Percentiles rank a stretch among this genome's conserved stretches.
Evolutionary conservation across 805 yeast genomes (phyloP).

Genomic region (Komagataella phaffii): DNA sequence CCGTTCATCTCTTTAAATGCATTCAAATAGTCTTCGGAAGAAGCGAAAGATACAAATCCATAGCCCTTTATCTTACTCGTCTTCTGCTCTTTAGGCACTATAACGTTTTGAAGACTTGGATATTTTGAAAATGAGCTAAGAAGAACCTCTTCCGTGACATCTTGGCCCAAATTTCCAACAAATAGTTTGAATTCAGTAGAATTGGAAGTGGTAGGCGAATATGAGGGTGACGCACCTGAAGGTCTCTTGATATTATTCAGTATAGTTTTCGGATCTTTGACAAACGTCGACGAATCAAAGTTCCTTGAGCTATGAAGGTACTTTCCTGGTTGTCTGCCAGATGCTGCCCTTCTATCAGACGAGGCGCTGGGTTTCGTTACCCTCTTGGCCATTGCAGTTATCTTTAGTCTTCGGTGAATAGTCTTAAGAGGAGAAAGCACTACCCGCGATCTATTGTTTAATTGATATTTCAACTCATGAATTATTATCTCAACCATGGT

Average conservation of each 20-base stretch:
- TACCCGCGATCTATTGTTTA: neutral
- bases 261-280: slow-evolving; percentile 6
- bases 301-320: slow-evolving; percentile 20
- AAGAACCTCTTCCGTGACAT: slow-evolving; percentile 47
- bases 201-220: slow-evolving; percentile 32
- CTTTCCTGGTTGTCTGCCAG: slow-evolving; percentile 33
- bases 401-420: neutral
- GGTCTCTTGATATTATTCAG: slow-evolving; percentile 19
- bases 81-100: slow-evolving; percentile 39
- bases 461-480: neutral
- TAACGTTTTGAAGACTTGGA: slow-evolving; percentile 39
- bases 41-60: slow-evolving; percentile 61
- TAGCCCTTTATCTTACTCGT: slow-evolving; percentile 45
- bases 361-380: slow-evolving; percentile 5
- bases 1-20: slow-evolving; percentile 72
- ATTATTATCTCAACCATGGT: neutral
- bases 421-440: neutral
- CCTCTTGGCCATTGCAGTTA: neutral
- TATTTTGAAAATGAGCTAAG: slow-evolving; percentile 39
- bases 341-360: slow-evolving; percentile 43
- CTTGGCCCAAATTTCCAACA: slow-evolving; percentile 63
- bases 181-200: slow-evolving; percentile 49
- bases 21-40: slow-evolving; percentile 50
- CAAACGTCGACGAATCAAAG: slow-evolving; percentile 10
- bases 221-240: slow-evolving; percentile 30